Evolutionary conservation across 768 basidiomycete genomes (phyloP), one percentile per base, ranked within the genome.

Genomic region (Boletus eberwhitei): DNA sequence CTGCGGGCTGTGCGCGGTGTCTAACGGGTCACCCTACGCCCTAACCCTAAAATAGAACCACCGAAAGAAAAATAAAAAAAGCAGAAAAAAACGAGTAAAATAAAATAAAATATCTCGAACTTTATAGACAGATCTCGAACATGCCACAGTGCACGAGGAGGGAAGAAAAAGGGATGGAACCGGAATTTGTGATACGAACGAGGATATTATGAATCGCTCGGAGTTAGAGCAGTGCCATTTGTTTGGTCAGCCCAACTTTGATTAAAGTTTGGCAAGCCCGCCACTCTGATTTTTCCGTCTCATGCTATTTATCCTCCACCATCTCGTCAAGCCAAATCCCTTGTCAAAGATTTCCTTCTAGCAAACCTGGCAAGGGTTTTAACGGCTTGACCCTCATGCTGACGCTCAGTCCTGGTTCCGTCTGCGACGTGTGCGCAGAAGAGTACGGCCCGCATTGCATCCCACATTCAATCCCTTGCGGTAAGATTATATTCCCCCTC

Each of bases 391-490:
- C 68, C 66, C 64, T 68, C 69, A 91, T 91, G 89, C 83, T 91
- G 76, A 87, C 88, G 71, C 86, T 91, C 68, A 80, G 76, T 76
- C 82, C 87, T 72, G 87, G 87, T 73, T 90, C 86, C 71, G 79
- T 85, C 71, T 91, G 89, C 85, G 89, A 91, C 79, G 89, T 91
- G 68, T 91, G 89, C 78, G 88, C 88, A 66, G 88, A 90, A 75
- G 88, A 90, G 77, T 91, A 81, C 73, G 85, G 85, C 68, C 76
- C 82, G 54, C 84, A 84, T 64, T 84, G 83, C 70, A 75, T 81
- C 58, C 89, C 89, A 57, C 86, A 90, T 70, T 88, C 83, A 49
- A 90, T 91, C 68, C 86, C 89, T 56, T 91, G 89, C 74, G 89
- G 89, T 89, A 49, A 60, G 54, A 40, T 11, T 4, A 21, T n/a